Conservation (phyloP, 352 stramenopile genomes). For the Peronospora belbahrii region DNA sequence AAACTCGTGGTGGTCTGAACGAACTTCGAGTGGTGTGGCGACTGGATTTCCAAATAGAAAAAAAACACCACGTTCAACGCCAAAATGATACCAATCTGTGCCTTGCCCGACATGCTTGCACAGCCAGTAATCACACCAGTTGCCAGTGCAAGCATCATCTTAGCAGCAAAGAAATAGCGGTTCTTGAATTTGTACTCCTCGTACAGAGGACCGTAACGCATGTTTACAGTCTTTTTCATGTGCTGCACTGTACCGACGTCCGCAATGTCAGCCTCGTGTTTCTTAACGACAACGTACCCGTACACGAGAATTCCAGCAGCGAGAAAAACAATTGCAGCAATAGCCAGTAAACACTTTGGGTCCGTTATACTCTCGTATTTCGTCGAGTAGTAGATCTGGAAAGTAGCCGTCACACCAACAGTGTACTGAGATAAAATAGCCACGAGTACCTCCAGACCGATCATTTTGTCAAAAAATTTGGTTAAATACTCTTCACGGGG, state of each 20-base stretch:
- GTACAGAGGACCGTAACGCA: conserved; percentile 75
- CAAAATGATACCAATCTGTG: conserved; percentile 51
- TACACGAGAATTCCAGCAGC: conserved; percentile 74
- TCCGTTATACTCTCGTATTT: conserved; percentile 45
- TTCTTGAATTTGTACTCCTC: conserved; percentile 87
- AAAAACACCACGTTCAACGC: conserved; percentile 57
- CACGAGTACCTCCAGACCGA: conserved; percentile 64
- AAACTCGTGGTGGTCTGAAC: conserved; percentile 67
- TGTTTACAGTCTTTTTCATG: conserved; percentile 76
- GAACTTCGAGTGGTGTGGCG: conserved; percentile 60
- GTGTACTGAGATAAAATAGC: conserved; percentile 80
- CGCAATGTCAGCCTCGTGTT: conserved; percentile 63
- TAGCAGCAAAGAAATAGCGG: conserved; percentile 77
- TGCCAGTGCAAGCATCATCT: conserved; percentile 64
- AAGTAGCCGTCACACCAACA: conserved; percentile 75
- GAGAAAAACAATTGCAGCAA: conserved; percentile 51
- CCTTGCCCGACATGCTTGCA: conserved; percentile 38
- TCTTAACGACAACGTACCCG: conserved; percentile 60
- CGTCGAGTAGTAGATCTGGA: conserved; percentile 77
- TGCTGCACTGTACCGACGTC: conserved; percentile 74
- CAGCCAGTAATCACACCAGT: conserved; percentile 54
- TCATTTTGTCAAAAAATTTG: conserved; percentile 85
- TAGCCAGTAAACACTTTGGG: conserved; percentile 58
- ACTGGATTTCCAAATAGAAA: conserved; percentile 64
- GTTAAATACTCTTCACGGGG: conserved; percentile 52